These are phyloP conservation scores for Talaromyces verruculosus DNA, from an alignment of 2,329 filamentous ascomycete species.

Conservation along the genomic window DNA sequence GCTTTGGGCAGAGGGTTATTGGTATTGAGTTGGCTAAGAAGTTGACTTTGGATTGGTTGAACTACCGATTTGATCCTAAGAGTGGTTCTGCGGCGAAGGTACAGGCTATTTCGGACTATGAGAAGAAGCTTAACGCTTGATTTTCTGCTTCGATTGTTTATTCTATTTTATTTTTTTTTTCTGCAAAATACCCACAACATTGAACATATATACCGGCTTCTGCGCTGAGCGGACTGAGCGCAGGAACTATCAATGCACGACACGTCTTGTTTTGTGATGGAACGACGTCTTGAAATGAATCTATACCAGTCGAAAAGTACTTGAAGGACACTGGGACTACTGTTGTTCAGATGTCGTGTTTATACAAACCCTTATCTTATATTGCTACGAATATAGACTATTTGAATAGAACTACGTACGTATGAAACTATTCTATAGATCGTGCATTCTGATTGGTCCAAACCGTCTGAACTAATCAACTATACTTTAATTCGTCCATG, in stretches of 20 bases:
- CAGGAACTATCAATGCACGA: neutral
- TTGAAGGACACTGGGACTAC: neutral
- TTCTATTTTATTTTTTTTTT: neutral
- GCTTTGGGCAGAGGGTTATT: conserved; percentile 80
- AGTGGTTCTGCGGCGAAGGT: conserved; percentile 65
- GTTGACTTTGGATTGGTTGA: conserved; percentile 77
- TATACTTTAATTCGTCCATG: neutral
- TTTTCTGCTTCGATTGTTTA: neutral
- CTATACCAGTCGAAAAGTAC: neutral
- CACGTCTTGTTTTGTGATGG: neutral
- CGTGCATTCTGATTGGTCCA: neutral
- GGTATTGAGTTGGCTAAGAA: conserved; percentile 77
- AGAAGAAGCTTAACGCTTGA: conserved; percentile 33
- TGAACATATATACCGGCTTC: neutral
- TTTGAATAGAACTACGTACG: neutral
- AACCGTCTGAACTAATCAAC: neutral
- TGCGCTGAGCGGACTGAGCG: neutral
- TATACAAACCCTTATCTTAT: neutral
- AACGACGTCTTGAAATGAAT: neutral
- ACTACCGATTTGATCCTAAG: conserved; percentile 72
- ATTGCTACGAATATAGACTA: neutral
- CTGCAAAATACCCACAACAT: neutral
- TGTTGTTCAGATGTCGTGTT: neutral
- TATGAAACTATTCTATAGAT: neutral
- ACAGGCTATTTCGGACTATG: conserved; percentile 48